Base-by-base conservation (phyloP, 129 eudicot genomes). In the Flaveria ramosissima region DNA sequence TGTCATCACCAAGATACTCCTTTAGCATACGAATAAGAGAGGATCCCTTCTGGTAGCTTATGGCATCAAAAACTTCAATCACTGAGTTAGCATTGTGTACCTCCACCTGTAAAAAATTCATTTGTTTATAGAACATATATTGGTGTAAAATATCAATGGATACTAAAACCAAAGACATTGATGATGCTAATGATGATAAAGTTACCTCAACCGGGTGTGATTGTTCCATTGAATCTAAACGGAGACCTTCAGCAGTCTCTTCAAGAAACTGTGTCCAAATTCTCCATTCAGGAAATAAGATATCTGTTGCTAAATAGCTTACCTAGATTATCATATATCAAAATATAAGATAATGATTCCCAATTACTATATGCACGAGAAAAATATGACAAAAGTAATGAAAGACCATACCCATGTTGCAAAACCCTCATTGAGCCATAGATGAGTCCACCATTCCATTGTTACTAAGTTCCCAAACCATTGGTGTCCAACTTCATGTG, bases 391-490 rank as follows among this genome's bases (percentile, higher is more conserved):
- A 51, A 42, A 51, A 36, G 56, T 62, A 75, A 19, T n/a, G 16
- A 24, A 78, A 68, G 45, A 45, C 52, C 41, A 62, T 82, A 87
- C 87, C 92, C 83, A 87, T 42, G 92, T 84, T 24, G 92, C 85
- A 82, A 87, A 87, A 72, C 92, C 92, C 53, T 87, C 92, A 47
- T 87, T 87, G 13, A 84, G 85, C 92, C 92, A 87, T 78, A 87
- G 46, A 87, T 84, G 85, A 70, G 89, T 82, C 92, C 92, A 88
- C 92, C 92, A 88, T 73, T 88, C 92, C 87, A 85, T 73, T 36
- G 92, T 82, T 52, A 85, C 92, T 63, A 85, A 72, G 85, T 88
- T 88, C 26, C 92, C 92, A 77, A 85, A 88, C 92, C 89, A 85
- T 41, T 88, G 89, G 60, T 83, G 89, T 71, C 82, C 89, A 73